Evolutionary conservation across 306 rosid species (phyloP), one percentile per base, ranked within the genome.

Genomic region (Benincasa hispida): DNA sequence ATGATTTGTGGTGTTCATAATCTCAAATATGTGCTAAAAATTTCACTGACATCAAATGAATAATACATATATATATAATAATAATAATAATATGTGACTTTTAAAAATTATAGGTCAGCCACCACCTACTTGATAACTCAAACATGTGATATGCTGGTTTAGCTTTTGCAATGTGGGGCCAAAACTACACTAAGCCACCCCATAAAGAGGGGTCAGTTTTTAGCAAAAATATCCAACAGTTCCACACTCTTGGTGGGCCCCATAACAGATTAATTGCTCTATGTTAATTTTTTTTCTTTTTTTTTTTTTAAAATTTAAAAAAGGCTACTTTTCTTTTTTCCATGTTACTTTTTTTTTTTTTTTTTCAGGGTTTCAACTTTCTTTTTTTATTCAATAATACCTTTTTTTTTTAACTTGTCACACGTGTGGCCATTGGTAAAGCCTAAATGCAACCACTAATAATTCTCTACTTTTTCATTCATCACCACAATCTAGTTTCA

Each of bases 151-250:
- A 76, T 88, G 97, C 77, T 84, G 86, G 91, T 75, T 81, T 60
- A 83, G 82, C 83, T 85, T 88, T 86, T 78, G 96, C 82, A 87
- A 72, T 48, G 93, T 92, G 74, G 97, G 97, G 51, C 93, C 97
- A 61, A 80, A 24, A 28, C 85, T 82, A 79, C 87, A 84, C 89
- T 83, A 39, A 86, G 84, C 90, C 93, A 88, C 82, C 87, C 84
- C 83, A 77, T 81, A 50, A 48, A 35, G 77, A 85, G 78, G 85
- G 76, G 58, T 70, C 76, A 25, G 25, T 42, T 45, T 69, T 69
- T 6, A 17, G 13, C 32, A 50, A 80, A 79, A 91, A 88, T 87
- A 89, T 85, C 91, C 84, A 56, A 80, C 76, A 30, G 79, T 58
- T 77, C 83, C 87, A 85, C 87, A n/a, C 87, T 77, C 87, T 56